Conservation (phyloP, 768 basidiomycete genomes). For the Suillus weaverae region DNA sequence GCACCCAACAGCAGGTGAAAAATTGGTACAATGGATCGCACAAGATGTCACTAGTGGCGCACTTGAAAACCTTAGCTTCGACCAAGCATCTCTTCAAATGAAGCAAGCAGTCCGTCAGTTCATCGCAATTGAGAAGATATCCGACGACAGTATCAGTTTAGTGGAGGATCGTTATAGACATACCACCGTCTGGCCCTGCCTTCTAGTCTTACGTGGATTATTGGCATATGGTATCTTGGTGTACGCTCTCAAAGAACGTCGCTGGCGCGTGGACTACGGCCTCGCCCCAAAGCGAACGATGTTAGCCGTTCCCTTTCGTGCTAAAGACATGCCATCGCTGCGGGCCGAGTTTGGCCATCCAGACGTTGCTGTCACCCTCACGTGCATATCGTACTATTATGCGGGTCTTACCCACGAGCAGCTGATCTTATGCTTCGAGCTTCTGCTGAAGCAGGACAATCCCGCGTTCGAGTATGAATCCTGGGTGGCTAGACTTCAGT, state of each 20-base stretch:
- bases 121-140: constrained; percentile 17
- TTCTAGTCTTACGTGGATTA: neutral
- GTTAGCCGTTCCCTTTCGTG: neutral
- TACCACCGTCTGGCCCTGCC: neutral
- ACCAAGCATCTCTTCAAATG: neutral
- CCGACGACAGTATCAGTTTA: neutral
- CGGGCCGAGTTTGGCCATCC: neutral
- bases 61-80: neutral
- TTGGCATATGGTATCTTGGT: neutral
- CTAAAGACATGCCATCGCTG: neutral
- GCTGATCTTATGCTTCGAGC: neutral
- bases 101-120: constrained; percentile 21
- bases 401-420: neutral
- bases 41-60: constrained; percentile 13
- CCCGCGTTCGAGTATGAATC: neutral
- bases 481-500: neutral
- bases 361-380: neutral
- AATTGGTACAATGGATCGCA: constrained; percentile 12
- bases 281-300: neutral
- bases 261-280: neutral
- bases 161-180: constrained; percentile 13
- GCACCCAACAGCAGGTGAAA: constrained; percentile 8
- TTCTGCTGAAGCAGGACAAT: neutral
- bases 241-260: neutral
- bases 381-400: neutral